These are phyloP conservation scores for Trypanosomatidae sp. DNA, from an alignment of 208 protist species.

Conservation along the genomic window DNA sequence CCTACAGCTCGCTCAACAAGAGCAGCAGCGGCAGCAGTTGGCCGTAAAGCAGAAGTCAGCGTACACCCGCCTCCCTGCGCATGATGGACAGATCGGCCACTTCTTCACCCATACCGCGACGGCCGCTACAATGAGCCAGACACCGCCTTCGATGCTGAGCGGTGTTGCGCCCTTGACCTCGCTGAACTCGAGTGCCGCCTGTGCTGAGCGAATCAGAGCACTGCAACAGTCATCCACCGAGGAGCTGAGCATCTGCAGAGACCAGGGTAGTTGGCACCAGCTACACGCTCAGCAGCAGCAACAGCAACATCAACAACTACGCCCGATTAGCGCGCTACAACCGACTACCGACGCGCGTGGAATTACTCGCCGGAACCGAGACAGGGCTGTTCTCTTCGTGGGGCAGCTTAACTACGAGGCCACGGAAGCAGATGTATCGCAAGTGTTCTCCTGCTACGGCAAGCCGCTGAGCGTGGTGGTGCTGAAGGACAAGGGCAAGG, in stretches of 20 bases:
- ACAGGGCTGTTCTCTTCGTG: slow-evolving; percentile 56
- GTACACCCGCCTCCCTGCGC: neutral
- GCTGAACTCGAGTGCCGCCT: neutral
- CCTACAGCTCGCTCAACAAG: neutral
- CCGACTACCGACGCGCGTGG: neutral
- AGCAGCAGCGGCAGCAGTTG: slow-evolving; percentile 1
- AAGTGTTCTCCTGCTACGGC: slow-evolving; percentile 74
- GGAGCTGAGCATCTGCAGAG: neutral
- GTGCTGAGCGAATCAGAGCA: neutral
- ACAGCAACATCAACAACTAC: neutral
- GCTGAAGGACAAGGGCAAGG: slow-evolving; percentile 42
- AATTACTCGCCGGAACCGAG: slow-evolving; percentile 34
- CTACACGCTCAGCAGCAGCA: neutral
- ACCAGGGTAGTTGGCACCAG: neutral
- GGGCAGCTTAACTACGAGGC: slow-evolving; percentile 74
- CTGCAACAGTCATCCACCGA: neutral
- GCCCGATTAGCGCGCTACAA: neutral
- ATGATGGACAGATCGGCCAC: neutral
- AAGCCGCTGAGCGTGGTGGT: slow-evolving; percentile 68
- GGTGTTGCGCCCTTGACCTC: neutral
- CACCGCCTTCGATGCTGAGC: slow-evolving; percentile 2
- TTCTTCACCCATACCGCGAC: neutral
- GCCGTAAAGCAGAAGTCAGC: neutral
- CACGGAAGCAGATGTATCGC: slow-evolving; percentile 53
- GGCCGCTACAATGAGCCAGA: neutral